Percentiles rank a stretch among this genome's conserved stretches.
phyloP scores from a whole-genome alignment of 2,329 filamentous ascomycete genomes.

The Penicillium sp. region DNA sequence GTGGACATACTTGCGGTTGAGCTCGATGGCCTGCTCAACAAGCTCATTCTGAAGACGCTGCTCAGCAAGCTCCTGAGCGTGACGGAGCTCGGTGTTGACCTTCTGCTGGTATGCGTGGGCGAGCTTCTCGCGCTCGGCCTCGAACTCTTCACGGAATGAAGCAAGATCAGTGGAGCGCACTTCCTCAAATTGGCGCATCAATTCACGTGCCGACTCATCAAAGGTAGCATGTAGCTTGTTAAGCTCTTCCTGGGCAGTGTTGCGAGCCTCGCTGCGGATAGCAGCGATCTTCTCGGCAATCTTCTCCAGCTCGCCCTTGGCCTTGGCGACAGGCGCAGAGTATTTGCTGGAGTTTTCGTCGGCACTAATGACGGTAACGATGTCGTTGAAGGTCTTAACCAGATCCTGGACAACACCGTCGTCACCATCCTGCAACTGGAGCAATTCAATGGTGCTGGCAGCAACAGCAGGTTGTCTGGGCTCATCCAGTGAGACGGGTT shows the following conservation, averaged over 20 bases:
- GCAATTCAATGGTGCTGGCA: slow-evolving; percentile 71
- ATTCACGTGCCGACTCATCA: slow-evolving; percentile 78
- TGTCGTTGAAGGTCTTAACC: slow-evolving; percentile 91
- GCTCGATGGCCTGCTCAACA: slow-evolving; percentile 81
- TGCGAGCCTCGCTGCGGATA: slow-evolving; percentile 67
- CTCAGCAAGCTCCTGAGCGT: slow-evolving; percentile 75
- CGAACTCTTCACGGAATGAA: slow-evolving; percentile 84
- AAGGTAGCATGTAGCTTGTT: slow-evolving; percentile 71
- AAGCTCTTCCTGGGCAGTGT: slow-evolving; percentile 72
- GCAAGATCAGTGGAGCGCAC: slow-evolving; percentile 78
- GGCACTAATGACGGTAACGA: slow-evolving; percentile 89
- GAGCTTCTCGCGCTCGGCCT: slow-evolving; percentile 77
- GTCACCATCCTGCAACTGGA: slow-evolving; percentile 70
- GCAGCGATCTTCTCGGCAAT: slow-evolving; percentile 75
- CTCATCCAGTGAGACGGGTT: slow-evolving; percentile 35
- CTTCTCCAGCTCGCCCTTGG: slow-evolving; percentile 76
- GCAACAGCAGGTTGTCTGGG: slow-evolving; percentile 39
- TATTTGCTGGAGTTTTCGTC: slow-evolving; percentile 78
- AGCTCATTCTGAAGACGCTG: slow-evolving; percentile 81
- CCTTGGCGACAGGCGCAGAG: slow-evolving; percentile 73
- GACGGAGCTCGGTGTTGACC: slow-evolving; percentile 73
- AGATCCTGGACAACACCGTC: slow-evolving; percentile 91
- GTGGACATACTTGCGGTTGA: slow-evolving; percentile 79
- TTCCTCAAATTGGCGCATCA: slow-evolving; percentile 82
- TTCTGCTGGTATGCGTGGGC: slow-evolving; percentile 75